Conservation (phyloP, 441 rosid species). For the Biscutella laevigata region DNA sequence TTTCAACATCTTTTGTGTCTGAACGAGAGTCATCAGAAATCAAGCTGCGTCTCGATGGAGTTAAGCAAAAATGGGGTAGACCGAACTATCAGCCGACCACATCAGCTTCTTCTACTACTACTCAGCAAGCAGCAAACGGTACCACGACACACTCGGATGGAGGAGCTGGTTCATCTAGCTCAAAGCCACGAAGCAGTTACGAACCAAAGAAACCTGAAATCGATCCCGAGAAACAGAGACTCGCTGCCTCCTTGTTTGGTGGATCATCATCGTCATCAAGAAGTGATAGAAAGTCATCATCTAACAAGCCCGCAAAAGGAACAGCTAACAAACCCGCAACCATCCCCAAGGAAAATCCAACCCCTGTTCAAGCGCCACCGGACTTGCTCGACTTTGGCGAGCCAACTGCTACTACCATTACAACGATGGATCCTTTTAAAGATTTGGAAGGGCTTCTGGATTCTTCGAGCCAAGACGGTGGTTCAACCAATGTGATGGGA, state of each 20-base stretch:
- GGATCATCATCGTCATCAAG: conserved; percentile 64
- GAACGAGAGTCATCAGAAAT: conserved; percentile 53
- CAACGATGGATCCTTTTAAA: conserved; percentile 69
- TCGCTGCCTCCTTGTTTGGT: conserved; percentile 93
- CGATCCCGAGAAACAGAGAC: conserved; percentile 84
- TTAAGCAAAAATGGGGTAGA: conserved; percentile 91
- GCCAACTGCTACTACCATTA: conserved; percentile 31
- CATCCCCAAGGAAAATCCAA: conserved; percentile 16
- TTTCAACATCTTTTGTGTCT: conserved; percentile 37
- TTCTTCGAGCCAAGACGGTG: conserved; percentile 32
- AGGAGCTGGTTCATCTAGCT: conserved; percentile 31
- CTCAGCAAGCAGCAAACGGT: conserved; percentile 49
- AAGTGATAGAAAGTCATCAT: conserved; percentile 48
- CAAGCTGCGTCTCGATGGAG: conserved; percentile 91
- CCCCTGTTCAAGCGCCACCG: conserved; percentile 56
- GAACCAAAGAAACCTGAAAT: conserved; percentile 66
- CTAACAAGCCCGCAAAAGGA: conserved; percentile 43
- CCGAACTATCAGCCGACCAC: conserved; percentile 48
- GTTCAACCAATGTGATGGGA: conserved; percentile 43
- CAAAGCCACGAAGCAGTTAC: conserved; percentile 45
- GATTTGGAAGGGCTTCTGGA: conserved; percentile 82
- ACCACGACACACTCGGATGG: conserved; percentile 28
- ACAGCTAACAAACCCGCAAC: conserved; percentile 30
- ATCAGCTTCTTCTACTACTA: conserved; percentile 35
- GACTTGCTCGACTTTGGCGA: conserved; percentile 90